phyloP scores from a whole-genome alignment of 352 stramenopile species.

The Pythium graminicola region DNA sequence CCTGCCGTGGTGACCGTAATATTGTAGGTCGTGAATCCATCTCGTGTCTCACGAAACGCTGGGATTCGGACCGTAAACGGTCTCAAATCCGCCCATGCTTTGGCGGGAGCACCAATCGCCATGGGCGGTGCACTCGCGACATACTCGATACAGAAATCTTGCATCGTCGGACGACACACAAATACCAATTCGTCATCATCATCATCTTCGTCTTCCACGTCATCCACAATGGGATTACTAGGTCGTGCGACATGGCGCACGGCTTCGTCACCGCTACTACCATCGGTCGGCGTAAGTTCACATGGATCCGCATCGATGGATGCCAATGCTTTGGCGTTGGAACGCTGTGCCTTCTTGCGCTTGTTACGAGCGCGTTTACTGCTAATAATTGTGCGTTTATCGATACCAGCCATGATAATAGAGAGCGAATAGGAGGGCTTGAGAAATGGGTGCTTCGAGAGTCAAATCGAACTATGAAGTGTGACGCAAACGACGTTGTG shows the following conservation, averaged over 20 bases:
- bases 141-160: slow-evolving; percentile 66
- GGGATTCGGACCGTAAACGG: slow-evolving; percentile 51
- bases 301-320: slow-evolving; percentile 11
- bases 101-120: slow-evolving; percentile 7
- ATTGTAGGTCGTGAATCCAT: slow-evolving; percentile 62
- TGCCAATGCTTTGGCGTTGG: slow-evolving; percentile 19
- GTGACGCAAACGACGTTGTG: neutral
- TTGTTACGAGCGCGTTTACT: slow-evolving; percentile 52
- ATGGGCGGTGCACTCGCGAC: slow-evolving; percentile 20
- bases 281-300: slow-evolving; percentile 6
- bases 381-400: slow-evolving; percentile 63
- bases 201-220: slow-evolving; percentile 22
- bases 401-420: slow-evolving; percentile 10
- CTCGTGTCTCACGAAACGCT: slow-evolving; percentile 52
- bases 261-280: slow-evolving; percentile 17
- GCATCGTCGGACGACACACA: slow-evolving; percentile 43
- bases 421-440: neutral
- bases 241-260: neutral
- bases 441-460: neutral
- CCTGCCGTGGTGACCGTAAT: slow-evolving; percentile 36
- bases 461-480: slow-evolving; percentile 3
- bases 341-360: slow-evolving; percentile 45
- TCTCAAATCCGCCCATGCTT: slow-evolving; percentile 14
- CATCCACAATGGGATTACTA: neutral
- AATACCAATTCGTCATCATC: slow-evolving; percentile 63